A percentile compares a stretch with the other conserved stretches of the same genome.
These are phyloP conservation scores for Calonectria pteridis DNA, from an alignment of 2,329 filamentous ascomycete genomes.

Conservation along the genomic window DNA sequence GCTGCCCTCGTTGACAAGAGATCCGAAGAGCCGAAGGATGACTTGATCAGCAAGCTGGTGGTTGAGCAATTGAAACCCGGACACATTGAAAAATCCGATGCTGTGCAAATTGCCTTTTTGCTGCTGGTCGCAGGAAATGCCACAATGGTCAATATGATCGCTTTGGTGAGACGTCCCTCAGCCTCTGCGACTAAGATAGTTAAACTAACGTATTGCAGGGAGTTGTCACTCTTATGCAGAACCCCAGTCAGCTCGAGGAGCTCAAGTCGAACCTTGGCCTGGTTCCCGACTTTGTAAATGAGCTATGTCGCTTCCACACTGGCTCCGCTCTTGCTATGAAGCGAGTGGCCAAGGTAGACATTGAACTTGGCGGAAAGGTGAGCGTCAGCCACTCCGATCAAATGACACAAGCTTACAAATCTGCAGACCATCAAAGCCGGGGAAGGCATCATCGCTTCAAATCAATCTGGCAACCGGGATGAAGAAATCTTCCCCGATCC, in stretches of 20 bases:
- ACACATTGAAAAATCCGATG: conserved; percentile 54
- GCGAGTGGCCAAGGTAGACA: conserved; percentile 60
- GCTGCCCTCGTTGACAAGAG: conserved; percentile 56
- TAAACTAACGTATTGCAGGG: conserved; percentile 47
- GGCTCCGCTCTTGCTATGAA: conserved; percentile 61
- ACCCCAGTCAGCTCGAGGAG: conserved; percentile 57
- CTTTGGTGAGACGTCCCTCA: conserved; percentile 48
- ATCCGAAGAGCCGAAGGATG: conserved; percentile 54
- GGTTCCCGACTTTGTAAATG: conserved; percentile 57
- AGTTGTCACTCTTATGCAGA: conserved; percentile 57
- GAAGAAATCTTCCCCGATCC: conserved; percentile 56
- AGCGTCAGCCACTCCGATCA: neutral
- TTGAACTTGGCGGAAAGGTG: conserved; percentile 57
- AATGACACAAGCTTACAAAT: neutral
- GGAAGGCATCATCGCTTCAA: conserved; percentile 61
- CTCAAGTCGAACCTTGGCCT: conserved; percentile 55
- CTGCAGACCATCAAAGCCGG: conserved; percentile 53
- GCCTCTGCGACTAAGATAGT: neutral
- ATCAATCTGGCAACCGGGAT: conserved; percentile 61
- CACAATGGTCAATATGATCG: conserved; percentile 65
- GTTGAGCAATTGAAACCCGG: conserved; percentile 56
- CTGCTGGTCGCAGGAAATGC: conserved; percentile 65
- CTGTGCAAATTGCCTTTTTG: conserved; percentile 62
- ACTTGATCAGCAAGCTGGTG: conserved; percentile 60
- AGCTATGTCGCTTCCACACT: conserved; percentile 63